Evolutionary conservation across 148 eudicot species (phyloP), one percentile per base, ranked within the genome.

Genomic region (Bassia scoparia): DNA sequence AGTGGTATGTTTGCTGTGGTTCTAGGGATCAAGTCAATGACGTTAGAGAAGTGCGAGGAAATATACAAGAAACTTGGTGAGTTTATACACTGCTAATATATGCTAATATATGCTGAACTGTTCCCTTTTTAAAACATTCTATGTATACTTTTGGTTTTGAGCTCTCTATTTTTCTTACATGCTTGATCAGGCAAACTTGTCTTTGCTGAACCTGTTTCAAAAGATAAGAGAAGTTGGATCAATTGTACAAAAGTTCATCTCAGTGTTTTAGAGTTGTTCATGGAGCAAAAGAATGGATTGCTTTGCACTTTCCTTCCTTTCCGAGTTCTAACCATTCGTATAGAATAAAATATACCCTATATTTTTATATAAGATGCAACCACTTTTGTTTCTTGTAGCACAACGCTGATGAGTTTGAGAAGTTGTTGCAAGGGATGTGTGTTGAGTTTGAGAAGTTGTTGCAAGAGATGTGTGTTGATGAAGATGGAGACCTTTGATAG

Each of bases 1-100:
- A 97, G 99, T 77, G 99, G 99, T 64, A 96, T 96, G 97, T 91
- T 96, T 80, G 99, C 99, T 62, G 97, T 96, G 79, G 97, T 97
- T 79, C 89, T 96, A 79, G 99, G 92, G 79, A 86, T 92, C 77
- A 92, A 96, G 86, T 84, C 80, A 68, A 86, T 92, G 96, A 81
- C 95, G 44, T 74, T 96, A 80, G 97, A 96, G 31, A 79, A 92
- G 79, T 96, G 99, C 89, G 99, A 96, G 86, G 99, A 96, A 74
- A 89, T 90, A 81, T 96, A 96, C 87, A 96, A 96, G 83, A 87
- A 92, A 64, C 97, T 96, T 50, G 99, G 99, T 96, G 67, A 79
- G 87, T 69, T 77, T 38, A 58, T 67, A 67, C 52, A 54, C 69
- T 75, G 31, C n/a, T 49, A 14, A 30, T 49, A 13, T 60, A 41